Base-by-base conservation (phyloP, 1,139 yeast species). In the Yamadazyma siamensis region DNA sequence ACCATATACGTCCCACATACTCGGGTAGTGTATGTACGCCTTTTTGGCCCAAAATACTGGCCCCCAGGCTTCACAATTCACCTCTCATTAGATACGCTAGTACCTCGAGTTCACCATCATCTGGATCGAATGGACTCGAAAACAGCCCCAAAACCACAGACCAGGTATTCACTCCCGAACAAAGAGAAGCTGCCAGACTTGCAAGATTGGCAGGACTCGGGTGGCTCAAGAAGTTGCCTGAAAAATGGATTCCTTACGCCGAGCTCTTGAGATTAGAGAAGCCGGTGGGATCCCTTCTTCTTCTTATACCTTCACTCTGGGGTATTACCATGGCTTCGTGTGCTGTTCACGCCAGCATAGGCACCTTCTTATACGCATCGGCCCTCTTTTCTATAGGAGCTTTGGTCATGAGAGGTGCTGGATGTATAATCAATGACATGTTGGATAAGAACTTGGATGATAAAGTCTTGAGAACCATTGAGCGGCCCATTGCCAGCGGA, bases 381-480 rank as follows among this genome's bases (percentile, higher is more conserved):
- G 83, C 80, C 44, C 61, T 89, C 16, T 91, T 89, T 50, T 78
- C 91, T 1, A 64, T 80, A 3, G 99, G 99, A 9, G 77, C 97
- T 0, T 51, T 89, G 23, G 69, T 89, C 11, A 91, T 94, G 96
- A 75, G 99, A 56, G 96, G 97, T 23, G 97, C 96, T 2, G 99
- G 98, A 0, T 94, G 99, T 54, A 89, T 95, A 1, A 81, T 94
- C 35, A 94, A 94, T 50, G 99, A 94, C 55, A 65, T 89, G 32
- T 65, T 81, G 52, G 99, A 94, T 52, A 66, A 89, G 35, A 69
- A 89, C 39, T 65, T 89, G 33, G 99, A 94, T 49, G 71, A 73
- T 40, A 75, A 87, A 52, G 98, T 94, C 3, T 81, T 83, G 7
- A 72, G 99, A 44, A 89, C 98, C 0, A 73, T 80, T 34, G 87